Percentiles rank a stretch among this genome's conserved stretches.
Conservation (phyloP, 345 rosid species). For the Syzygium oleosum region DNA sequence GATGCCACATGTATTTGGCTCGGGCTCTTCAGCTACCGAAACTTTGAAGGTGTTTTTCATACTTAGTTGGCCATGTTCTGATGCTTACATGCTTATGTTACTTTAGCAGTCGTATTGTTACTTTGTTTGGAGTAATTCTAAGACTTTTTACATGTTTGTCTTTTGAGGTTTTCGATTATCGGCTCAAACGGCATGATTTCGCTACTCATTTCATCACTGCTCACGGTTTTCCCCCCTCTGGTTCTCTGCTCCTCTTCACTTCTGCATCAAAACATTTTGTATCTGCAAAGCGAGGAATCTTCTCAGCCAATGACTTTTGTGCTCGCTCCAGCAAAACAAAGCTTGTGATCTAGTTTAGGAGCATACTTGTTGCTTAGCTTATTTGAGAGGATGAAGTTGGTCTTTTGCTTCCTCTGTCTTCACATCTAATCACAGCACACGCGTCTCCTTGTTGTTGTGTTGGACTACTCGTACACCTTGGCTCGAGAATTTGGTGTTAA, state of each 20-base stretch:
- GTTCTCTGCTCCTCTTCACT: constrained; percentile 14
- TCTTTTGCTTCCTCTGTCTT: neutral
- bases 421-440: neutral
- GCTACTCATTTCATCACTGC: constrained; percentile 50
- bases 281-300: neutral
- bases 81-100: constrained; percentile 18
- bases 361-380: neutral
- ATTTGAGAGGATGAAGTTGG: neutral
- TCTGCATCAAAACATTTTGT: constrained; percentile 9
- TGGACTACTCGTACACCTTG: neutral
- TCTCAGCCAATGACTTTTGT: neutral
- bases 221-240: constrained; percentile 36
- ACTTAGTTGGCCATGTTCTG: constrained; percentile 20
- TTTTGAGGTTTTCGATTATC: constrained; percentile 56
- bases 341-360: neutral
- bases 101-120: constrained; percentile 6
- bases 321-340: neutral
- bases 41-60: constrained; percentile 48
- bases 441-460: neutral
- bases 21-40: constrained; percentile 18
- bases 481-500: neutral
- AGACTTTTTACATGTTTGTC: constrained; percentile 40
- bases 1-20: constrained; percentile 33
- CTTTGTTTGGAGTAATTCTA: constrained; percentile 21
- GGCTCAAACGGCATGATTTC: constrained; percentile 37